These are phyloP conservation scores for Friedmanniomyces simplex DNA, from an alignment of 495 filamentous ascomycete genomes.

Conservation along the genomic window DNA sequence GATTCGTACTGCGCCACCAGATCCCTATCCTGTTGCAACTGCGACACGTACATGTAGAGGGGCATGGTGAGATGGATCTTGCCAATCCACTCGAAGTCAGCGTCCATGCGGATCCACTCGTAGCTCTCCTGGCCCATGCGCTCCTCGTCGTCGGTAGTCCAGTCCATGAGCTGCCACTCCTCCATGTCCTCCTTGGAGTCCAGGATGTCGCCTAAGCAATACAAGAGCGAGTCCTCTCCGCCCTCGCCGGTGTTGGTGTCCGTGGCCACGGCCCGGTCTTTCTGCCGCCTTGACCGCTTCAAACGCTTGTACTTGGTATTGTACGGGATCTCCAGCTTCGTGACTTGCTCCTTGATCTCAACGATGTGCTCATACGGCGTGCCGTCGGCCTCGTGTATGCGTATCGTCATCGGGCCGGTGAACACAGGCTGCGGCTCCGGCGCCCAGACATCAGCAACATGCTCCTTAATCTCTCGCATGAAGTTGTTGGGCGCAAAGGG, in stretches of 20 bases:
- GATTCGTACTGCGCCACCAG: conserved; percentile 90
- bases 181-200: conserved; percentile 67
- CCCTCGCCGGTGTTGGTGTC: conserved; percentile 52
- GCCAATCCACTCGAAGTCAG: conserved; percentile 96
- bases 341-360: conserved; percentile 75
- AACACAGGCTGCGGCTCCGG: conserved; percentile 66
- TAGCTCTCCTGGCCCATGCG: conserved; percentile 93
- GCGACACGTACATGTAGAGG: conserved; percentile 92
- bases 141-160: conserved; percentile 74
- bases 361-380: conserved; percentile 98
- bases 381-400: conserved; percentile 96
- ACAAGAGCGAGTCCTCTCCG: conserved; percentile 77
- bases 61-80: conserved; percentile 69
- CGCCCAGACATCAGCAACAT: conserved; percentile 57
- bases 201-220: conserved; percentile 86
- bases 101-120: conserved; percentile 97
- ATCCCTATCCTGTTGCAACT: conserved; percentile 94
- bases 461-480: conserved; percentile 71
- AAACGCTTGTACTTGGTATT: conserved; percentile 98
- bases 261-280: conserved; percentile 59
- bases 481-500: conserved; percentile 59
- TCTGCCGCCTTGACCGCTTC: conserved; percentile 81
- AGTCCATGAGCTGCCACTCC: conserved; percentile 78
- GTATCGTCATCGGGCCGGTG: conserved; percentile 90
- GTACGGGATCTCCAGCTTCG: conserved; percentile 87